Conservation (phyloP, 805 yeast genomes). For the Grigorovia humatica region DNA sequence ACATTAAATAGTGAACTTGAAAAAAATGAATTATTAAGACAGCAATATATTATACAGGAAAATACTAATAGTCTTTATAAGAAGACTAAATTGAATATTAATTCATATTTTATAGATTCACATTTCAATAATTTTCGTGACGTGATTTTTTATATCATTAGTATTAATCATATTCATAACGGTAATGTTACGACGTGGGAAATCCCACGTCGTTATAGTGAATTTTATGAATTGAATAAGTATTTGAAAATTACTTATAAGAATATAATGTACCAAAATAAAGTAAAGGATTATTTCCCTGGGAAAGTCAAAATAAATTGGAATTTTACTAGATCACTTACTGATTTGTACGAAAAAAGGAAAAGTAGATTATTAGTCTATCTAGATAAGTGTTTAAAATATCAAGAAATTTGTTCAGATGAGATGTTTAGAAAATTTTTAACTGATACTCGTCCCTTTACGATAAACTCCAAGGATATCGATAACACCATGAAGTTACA, state of each 20-base stretch:
- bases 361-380: slow-evolving; percentile 52
- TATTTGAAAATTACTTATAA: slow-evolving; percentile 43
- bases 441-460: slow-evolving; percentile 29
- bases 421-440: slow-evolving; percentile 64
- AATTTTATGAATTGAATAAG: slow-evolving; percentile 62
- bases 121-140: slow-evolving; percentile 41
- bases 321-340: slow-evolving; percentile 48
- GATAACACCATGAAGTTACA: not conserved
- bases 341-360: slow-evolving; percentile 53
- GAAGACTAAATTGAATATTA: slow-evolving; percentile 44
- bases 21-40: slow-evolving; percentile 61
- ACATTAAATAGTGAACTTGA: slow-evolving; percentile 66
- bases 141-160: slow-evolving; percentile 63
- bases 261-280: slow-evolving; percentile 31
- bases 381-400: slow-evolving; percentile 42
- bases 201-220: slow-evolving; percentile 81
- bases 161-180: slow-evolving; percentile 49
- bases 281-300: slow-evolving; percentile 32
- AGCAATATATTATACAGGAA: slow-evolving; percentile 75
- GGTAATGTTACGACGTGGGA: slow-evolving; percentile 69
- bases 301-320: slow-evolving; percentile 51
- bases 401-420: slow-evolving; percentile 66
- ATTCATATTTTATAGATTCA: slow-evolving; percentile 39
- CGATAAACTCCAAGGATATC: not conserved
- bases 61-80: slow-evolving; percentile 68